Base-by-base conservation (phyloP, 2,329 filamentous ascomycete species). In the Apiospora marii region DNA sequence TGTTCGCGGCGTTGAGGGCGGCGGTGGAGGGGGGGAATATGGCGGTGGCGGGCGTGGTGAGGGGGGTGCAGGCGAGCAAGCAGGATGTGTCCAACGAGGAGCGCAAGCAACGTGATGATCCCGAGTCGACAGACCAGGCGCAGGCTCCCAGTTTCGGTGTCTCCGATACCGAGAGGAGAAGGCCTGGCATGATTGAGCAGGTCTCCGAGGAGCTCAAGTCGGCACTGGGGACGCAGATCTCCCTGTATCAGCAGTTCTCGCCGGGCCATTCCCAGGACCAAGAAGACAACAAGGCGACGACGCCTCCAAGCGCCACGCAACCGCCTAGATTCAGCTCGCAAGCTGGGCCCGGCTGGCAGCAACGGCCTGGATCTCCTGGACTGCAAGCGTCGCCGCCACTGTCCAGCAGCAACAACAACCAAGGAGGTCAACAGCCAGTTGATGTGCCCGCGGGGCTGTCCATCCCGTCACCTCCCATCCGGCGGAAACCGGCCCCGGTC, bases 321-420 rank as follows among this genome's bases (percentile, higher is more conserved):
- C 24, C 43, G 8, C 27, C 37, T 7, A 27, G 16, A 4, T 68
- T 46, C 13, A 46, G 67, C 44, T 46, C 67, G 8, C 44, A 49
- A 49, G 67, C 67, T 16, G 67, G 67, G 14, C 67, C 67, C 1
- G 67, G 67, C 1, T 69, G 67, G 67, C 67, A 69, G 14, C 67
- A 69, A 1, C 49, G 44, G 44, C 8, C 67, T 10, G 64, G 24
- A 7, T 41, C 37, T 24, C 34, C 37, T 22, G 64, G 14, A 2
- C 44, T 22, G 34, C 67, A 13, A 37, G 8, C 41, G 19, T 14
- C 58, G 1, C 58, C 44, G 2, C 27, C 27, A 3, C 12, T 69
- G 6, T 10, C 7, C 24, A 37, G 4, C 27, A 43, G 13, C 43
- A 37, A 10, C 53, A 12, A 16, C 2, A 12, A 14, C 7, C 24